Conservation (phyloP, 2,329 filamentous ascomycete genomes). For the Epichloe sylvatica region DNA sequence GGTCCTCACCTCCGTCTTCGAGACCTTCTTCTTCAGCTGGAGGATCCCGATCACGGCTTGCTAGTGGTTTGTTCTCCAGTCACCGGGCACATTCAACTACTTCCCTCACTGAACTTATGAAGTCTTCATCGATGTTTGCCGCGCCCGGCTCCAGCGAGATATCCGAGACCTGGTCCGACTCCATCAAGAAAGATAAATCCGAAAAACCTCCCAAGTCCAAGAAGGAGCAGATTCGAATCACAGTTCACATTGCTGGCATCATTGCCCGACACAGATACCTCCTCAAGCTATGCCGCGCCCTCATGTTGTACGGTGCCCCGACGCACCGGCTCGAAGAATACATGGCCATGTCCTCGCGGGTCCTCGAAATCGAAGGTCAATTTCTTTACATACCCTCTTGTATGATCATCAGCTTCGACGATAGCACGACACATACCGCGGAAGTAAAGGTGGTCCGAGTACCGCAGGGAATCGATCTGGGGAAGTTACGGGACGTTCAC, state of each 20-base stretch:
- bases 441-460: constrained; percentile 63
- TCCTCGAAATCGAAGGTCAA: constrained; percentile 76
- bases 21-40: constrained; percentile 25
- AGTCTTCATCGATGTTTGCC: constrained; percentile 39
- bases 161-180: constrained; percentile 30
- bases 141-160: constrained; percentile 31
- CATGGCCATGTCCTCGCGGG: constrained; percentile 77
- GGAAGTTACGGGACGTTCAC: constrained; percentile 59
- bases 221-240: constrained; percentile 32
- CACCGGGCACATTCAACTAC: constrained; percentile 30
- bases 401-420: constrained; percentile 89
- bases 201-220: constrained; percentile 22
- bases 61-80: constrained; percentile 27
- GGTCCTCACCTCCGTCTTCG: constrained; percentile 26
- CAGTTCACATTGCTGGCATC: constrained; percentile 49
- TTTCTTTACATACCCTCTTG: constrained; percentile 83
- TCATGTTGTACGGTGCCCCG: constrained; percentile 84
- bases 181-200: constrained; percentile 26
- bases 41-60: constrained; percentile 20
- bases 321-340: constrained; percentile 88
- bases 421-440: constrained; percentile 57
- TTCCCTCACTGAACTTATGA: constrained; percentile 36
- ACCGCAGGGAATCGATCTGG: constrained; percentile 56
- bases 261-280: constrained; percentile 72
- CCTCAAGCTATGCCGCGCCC: constrained; percentile 65